phyloP scores from a whole-genome alignment of 2,329 filamentous ascomycete genomes.

The Clarireedia hainanense region DNA sequence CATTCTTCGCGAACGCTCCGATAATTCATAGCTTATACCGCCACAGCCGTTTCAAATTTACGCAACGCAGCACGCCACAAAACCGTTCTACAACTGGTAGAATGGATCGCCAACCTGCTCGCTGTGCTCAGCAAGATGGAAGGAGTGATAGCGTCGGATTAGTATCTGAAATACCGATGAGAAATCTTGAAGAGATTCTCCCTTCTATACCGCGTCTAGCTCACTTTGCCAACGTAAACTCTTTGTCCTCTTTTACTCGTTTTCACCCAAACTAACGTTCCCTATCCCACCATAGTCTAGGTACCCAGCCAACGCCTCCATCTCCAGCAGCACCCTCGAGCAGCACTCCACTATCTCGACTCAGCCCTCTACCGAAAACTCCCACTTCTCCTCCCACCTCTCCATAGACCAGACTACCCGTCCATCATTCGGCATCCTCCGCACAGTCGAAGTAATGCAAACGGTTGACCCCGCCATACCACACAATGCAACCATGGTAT shows the following conservation, averaged over 20 bases:
- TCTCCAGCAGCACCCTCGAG: background rate
- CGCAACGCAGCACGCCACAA: background rate
- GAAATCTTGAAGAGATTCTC: background rate
- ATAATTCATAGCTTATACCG: conserved; percentile 19
- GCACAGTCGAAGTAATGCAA: conserved; percentile 1
- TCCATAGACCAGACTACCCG: background rate
- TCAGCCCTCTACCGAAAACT: too few species aligned
- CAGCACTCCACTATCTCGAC: background rate
- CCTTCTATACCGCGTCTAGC: background rate
- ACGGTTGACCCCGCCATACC: background rate
- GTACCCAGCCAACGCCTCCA: background rate
- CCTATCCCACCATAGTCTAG: too few species aligned
- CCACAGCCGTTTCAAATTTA: conserved; percentile 3
- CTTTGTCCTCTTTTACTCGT: background rate
- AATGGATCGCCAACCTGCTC: background rate
- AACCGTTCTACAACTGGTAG: background rate
- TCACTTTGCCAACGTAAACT: background rate
- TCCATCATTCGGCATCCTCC: background rate
- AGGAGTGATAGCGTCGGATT: background rate
- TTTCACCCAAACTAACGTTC: background rate
- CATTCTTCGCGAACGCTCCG: conserved; percentile 20
- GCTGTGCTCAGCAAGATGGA: background rate
- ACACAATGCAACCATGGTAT: background rate
- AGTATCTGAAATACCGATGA: background rate
- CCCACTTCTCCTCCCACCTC: background rate